A percentile compares a stretch with the other conserved stretches of the same genome.
These are phyloP conservation scores for Escallonia herrerae DNA, from an alignment of 129 eudicot species.

Conservation along the genomic window DNA sequence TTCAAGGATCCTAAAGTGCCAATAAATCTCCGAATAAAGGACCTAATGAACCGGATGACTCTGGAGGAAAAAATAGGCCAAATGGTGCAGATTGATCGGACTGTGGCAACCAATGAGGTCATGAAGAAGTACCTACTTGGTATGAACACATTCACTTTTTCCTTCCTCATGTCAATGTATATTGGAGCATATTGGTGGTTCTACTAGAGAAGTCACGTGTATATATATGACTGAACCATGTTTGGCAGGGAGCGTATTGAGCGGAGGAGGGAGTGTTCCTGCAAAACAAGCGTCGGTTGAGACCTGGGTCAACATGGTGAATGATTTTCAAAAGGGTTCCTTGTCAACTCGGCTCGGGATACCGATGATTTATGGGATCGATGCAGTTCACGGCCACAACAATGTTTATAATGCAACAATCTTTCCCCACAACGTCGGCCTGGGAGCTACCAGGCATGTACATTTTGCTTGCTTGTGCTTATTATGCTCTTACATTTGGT, in stretches of 20 bases:
- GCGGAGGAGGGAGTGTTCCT: no score
- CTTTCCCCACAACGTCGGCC: constrained; percentile 84
- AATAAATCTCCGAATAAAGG: constrained; percentile 37
- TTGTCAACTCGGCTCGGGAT: constrained; percentile 70
- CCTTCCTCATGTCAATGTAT: background rate
- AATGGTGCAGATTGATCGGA: constrained; percentile 69
- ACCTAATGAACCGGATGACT: constrained; percentile 64
- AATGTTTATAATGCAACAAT: constrained; percentile 76
- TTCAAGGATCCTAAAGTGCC: constrained; percentile 70
- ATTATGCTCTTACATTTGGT: no score
- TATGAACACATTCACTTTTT: constrained; percentile 1
- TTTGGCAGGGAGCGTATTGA: no score
- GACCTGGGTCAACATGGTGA: constrained; percentile 71
- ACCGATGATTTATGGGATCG: constrained; percentile 77
- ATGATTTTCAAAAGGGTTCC: constrained; percentile 56
- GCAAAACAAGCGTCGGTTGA: constrained; percentile 56
- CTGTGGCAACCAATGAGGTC: constrained; percentile 53
- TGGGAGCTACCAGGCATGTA: constrained; percentile 77
- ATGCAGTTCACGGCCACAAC: constrained; percentile 88
- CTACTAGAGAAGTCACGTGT: no score
- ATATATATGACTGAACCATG: no score
- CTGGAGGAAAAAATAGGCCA: constrained; percentile 79
- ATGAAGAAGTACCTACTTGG: constrained; percentile 68
- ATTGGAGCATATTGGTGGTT: constrained; percentile 66
- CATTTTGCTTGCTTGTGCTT: no score